A percentile compares a stretch with the other conserved stretches of the same genome.
Conservation (phyloP, 805 yeast species). For the Kazachstania viticola region DNA sequence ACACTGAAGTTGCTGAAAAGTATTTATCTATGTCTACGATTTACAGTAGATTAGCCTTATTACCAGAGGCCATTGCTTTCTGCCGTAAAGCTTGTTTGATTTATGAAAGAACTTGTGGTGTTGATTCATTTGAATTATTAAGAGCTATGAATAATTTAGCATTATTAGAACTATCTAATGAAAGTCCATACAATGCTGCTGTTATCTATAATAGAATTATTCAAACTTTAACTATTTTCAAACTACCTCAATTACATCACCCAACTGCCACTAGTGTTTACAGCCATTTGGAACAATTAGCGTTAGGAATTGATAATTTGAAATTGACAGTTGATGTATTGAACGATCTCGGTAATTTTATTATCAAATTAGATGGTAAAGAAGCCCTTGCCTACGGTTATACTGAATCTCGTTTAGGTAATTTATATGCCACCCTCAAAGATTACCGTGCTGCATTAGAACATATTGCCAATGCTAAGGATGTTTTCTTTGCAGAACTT, state of each 20-base stretch:
- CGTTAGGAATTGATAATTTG: constrained; percentile 41
- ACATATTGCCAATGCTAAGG: constrained; percentile 44
- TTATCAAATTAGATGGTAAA: constrained; percentile 42
- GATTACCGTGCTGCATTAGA: constrained; percentile 47
- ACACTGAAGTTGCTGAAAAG: constrained; percentile 65
- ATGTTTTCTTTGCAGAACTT: constrained; percentile 41
- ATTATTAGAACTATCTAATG: constrained; percentile 50
- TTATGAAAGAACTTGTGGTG: constrained; percentile 70
- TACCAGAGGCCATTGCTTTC: constrained; percentile 47
- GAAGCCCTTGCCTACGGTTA: constrained; percentile 52
- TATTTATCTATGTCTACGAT: constrained; percentile 55
- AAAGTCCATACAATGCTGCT: constrained; percentile 49
- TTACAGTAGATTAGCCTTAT: constrained; percentile 47
- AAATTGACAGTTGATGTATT: constrained; percentile 46
- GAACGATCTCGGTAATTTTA: constrained; percentile 40
- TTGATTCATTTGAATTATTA: constrained; percentile 68
- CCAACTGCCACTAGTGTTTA: constrained; percentile 58
- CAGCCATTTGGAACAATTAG: constrained; percentile 40
- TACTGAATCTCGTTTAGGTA: constrained; percentile 58
- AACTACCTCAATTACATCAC: constrained; percentile 53
- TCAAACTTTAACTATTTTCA: constrained; percentile 24
- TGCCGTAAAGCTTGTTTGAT: constrained; percentile 61
- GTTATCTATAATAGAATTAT: constrained; percentile 50
- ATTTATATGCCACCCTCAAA: constrained; percentile 40
- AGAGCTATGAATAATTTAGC: constrained; percentile 68